A percentile compares a stretch with the other conserved stretches of the same genome.
Conservation (phyloP, 805 yeast species). For the Ogataea corticis region DNA sequence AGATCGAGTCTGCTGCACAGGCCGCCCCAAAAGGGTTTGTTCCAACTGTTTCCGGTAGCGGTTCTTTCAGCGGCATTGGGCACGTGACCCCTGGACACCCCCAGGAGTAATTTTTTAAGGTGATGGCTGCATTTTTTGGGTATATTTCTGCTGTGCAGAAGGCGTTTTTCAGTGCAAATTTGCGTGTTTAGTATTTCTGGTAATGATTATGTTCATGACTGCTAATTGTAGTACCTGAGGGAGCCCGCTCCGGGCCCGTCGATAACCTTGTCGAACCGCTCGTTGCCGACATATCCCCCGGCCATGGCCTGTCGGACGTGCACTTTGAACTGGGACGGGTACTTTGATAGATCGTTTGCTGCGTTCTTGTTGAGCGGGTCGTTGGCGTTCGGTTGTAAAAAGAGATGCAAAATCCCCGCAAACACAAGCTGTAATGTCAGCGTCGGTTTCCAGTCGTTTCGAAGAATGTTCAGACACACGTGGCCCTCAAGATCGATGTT, state of each 20-base stretch:
- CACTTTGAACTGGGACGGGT: slow-evolving; percentile 49
- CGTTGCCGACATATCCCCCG: slow-evolving; percentile 65
- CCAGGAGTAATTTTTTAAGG: background rate
- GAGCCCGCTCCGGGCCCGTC: slow-evolving; percentile 7
- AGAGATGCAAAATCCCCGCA: slow-evolving; percentile 81
- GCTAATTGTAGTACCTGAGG: slow-evolving; percentile 9
- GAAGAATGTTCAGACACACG: slow-evolving; percentile 83
- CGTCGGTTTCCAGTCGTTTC: slow-evolving; percentile 98
- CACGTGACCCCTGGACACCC: slow-evolving; percentile 16
- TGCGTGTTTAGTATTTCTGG: background rate
- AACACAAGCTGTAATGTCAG: slow-evolving; percentile 76
- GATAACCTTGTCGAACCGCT: slow-evolving; percentile 62
- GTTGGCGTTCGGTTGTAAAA: slow-evolving; percentile 85
- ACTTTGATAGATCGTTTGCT: slow-evolving; percentile 55
- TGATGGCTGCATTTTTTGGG: background rate
- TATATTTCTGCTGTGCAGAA: background rate
- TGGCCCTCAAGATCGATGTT: slow-evolving; percentile 90
- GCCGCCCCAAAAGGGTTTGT: slow-evolving; percentile 23
- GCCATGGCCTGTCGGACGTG: slow-evolving; percentile 65
- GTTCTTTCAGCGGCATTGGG: slow-evolving; percentile 28
- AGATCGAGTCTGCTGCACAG: slow-evolving; percentile 1
- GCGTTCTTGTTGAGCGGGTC: slow-evolving; percentile 95
- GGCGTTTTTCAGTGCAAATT: no score
- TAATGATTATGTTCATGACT: background rate
- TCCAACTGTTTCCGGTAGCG: slow-evolving; percentile 33